Conservation (phyloP, 2,329 filamentous ascomycete species). For the Pezizomycotina sp. region DNA sequence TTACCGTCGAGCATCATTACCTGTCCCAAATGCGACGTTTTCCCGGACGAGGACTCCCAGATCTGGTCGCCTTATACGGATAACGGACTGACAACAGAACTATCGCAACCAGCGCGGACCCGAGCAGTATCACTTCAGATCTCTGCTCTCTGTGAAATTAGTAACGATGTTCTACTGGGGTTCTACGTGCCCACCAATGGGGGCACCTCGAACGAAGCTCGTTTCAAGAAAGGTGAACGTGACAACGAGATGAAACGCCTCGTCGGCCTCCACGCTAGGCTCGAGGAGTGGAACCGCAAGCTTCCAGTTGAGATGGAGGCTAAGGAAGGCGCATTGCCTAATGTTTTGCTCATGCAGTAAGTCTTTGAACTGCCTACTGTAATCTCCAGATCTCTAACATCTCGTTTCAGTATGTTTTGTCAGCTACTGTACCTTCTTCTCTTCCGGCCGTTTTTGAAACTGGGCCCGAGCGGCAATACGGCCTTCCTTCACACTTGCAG, state of each 20-base stretch:
- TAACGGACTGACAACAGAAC: slow-evolving; percentile 53
- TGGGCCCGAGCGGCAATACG: slow-evolving; percentile 54
- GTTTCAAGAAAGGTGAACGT: slow-evolving; percentile 41
- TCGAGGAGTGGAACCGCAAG: slow-evolving; percentile 77
- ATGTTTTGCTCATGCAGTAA: slow-evolving; percentile 74
- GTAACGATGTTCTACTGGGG: slow-evolving; percentile 68
- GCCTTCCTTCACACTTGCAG: slow-evolving; percentile 71
- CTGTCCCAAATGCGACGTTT: slow-evolving; percentile 77
- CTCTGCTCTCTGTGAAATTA: slow-evolving; percentile 76
- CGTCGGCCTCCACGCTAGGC: slow-evolving; percentile 71
- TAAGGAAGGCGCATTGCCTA: slow-evolving; percentile 74
- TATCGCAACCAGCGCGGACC: slow-evolving; percentile 65
- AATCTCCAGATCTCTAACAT: slow-evolving; percentile 1
- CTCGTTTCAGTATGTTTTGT: slow-evolving; percentile 71
- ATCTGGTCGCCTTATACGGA: slow-evolving; percentile 83
- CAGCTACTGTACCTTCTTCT: slow-evolving; percentile 90
- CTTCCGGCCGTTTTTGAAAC: slow-evolving; percentile 88
- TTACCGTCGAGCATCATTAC: slow-evolving; percentile 64
- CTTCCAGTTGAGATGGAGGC: slow-evolving; percentile 76
- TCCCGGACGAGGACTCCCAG: slow-evolving; percentile 71
- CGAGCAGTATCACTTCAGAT: slow-evolving; percentile 69
- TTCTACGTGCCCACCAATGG: slow-evolving; percentile 70
- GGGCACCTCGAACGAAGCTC: slow-evolving; percentile 33
- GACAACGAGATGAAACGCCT: slow-evolving; percentile 78
- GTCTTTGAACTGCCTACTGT: slow-evolving; percentile 29